Conservation (phyloP, 495 filamentous ascomycete genomes). For the Friedmanniomyces endolithicus region DNA sequence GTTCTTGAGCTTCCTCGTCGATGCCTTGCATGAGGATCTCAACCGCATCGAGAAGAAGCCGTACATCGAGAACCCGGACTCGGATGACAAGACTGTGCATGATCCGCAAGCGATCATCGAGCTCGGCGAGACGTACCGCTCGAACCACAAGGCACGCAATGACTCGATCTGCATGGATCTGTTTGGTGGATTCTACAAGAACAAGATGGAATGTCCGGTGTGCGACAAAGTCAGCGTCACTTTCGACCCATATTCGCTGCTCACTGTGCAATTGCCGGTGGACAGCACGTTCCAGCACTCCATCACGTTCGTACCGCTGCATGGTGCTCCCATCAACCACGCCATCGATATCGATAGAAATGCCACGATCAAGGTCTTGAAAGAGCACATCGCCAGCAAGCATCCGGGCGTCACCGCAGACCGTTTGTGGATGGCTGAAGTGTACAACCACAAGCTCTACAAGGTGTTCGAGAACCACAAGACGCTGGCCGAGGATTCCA, state of each 20-base stretch:
- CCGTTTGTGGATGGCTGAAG: conserved; percentile 59
- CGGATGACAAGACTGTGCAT: conserved; percentile 89
- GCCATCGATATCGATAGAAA: conserved; percentile 81
- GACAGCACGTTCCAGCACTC: conserved; percentile 61
- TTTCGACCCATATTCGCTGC: conserved; percentile 92
- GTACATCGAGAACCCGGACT: conserved; percentile 95
- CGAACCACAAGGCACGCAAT: conserved; percentile 83
- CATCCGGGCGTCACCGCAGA: conserved; percentile 42
- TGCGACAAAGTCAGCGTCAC: conserved; percentile 96
- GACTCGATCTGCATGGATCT: conserved; percentile 90
- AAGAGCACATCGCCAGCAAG: conserved; percentile 60
- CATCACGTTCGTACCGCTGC: conserved; percentile 62
- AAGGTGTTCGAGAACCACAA: conserved; percentile 59
- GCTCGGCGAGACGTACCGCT: conserved; percentile 77
- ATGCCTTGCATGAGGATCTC: conserved; percentile 87
- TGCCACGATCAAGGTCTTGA: conserved; percentile 56
- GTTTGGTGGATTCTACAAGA: conserved; percentile 96
- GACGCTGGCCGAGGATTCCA: conserved; percentile 54
- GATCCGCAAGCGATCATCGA: conserved; percentile 61
- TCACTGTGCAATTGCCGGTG: conserved; percentile 81
- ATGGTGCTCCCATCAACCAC: conserved; percentile 52
- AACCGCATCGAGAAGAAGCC: conserved; percentile 92
- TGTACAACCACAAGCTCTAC: conserved; percentile 71
- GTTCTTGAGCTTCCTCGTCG: conserved; percentile 90
- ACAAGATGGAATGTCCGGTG: conserved; percentile 77